phyloP scores from a whole-genome alignment of 1,139 yeast genomes.

The Candida sp. region DNA sequence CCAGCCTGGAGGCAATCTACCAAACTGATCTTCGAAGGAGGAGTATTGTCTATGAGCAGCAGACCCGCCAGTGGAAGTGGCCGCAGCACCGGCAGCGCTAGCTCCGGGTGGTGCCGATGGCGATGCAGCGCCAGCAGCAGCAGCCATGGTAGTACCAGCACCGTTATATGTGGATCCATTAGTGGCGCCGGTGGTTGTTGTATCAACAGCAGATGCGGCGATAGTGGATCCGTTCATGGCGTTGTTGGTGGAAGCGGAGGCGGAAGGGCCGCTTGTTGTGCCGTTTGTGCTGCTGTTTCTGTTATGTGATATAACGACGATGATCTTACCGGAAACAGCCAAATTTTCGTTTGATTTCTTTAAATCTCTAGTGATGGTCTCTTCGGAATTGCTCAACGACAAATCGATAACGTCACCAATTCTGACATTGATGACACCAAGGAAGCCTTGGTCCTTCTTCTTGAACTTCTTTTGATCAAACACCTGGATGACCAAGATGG shows the following conservation, averaged over 20 bases:
- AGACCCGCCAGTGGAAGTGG: slow-evolving; percentile 22
- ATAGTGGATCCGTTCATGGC: slow-evolving; percentile 4
- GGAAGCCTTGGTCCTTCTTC: slow-evolving; percentile 98
- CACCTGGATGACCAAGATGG: slow-evolving; percentile 90
- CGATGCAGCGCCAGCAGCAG: no score
- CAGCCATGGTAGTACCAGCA: no score
- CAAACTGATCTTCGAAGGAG: slow-evolving; percentile 96
- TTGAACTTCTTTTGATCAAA: slow-evolving; percentile 98
- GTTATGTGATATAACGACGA: slow-evolving; percentile 68
- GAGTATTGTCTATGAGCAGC: slow-evolving; percentile 66
- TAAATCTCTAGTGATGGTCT: slow-evolving; percentile 91
- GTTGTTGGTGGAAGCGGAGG: slow-evolving; percentile 10
- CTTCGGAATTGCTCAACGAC: slow-evolving; percentile 61
- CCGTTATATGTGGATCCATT: not conserved
- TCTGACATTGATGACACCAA: slow-evolving; percentile 93
- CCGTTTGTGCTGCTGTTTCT: slow-evolving; percentile 11
- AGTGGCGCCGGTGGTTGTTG: slow-evolving; percentile 7
- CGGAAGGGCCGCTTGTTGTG: not conserved
- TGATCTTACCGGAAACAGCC: slow-evolving; percentile 91
- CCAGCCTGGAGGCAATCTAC: slow-evolving; percentile 98
- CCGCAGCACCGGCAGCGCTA: slow-evolving; percentile 8
- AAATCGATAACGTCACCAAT: slow-evolving; percentile 90
- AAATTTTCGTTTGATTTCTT: slow-evolving; percentile 91
- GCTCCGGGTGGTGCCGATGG: no score
- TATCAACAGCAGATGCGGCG: slow-evolving; percentile 6